These are phyloP conservation scores for Sphaerulina populicola DNA, from an alignment of 2,329 filamentous ascomycete species.

Conservation along the genomic window DNA sequence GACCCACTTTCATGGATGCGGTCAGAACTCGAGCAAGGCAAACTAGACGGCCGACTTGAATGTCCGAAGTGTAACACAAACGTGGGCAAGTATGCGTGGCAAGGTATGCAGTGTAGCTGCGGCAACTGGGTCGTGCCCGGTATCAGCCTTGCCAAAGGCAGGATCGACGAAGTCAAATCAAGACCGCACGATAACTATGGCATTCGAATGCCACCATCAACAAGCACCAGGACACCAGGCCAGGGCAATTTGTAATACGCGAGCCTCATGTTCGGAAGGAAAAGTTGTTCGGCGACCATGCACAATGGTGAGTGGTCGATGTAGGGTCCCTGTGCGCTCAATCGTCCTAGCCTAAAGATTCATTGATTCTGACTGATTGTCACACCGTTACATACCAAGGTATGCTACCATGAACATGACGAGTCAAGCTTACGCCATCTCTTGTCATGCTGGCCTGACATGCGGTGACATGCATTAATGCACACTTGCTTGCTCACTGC, in stretches of 20 bases:
- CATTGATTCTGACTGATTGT: not conserved
- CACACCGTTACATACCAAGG: no score
- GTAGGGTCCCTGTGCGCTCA: not conserved
- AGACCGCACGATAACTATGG: slow-evolving; percentile 26
- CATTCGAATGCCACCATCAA: slow-evolving; percentile 31
- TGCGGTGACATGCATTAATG: not conserved
- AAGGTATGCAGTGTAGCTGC: slow-evolving; percentile 87
- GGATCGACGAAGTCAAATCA: slow-evolving; percentile 61
- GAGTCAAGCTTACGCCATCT: not conserved
- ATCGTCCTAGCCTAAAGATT: not conserved
- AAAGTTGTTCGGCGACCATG: not conserved
- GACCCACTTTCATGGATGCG: slow-evolving; percentile 96
- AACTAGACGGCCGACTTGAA: slow-evolving; percentile 71
- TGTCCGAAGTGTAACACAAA: slow-evolving; percentile 81
- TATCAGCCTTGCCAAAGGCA: slow-evolving; percentile 74
- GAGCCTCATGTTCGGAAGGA: not conserved
- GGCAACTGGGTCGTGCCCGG: slow-evolving; percentile 83
- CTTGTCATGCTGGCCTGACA: not conserved
- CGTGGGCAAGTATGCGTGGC: slow-evolving; percentile 91
- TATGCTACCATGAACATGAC: not conserved
- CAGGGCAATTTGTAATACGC: slow-evolving; percentile 17
- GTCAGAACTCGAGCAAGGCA: slow-evolving; percentile 68
- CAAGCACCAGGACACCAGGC: slow-evolving; percentile 10
- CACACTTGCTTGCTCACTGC: not conserved
- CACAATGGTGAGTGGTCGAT: not conserved